Conservation (phyloP, 202 grass and related monocot genomes). For the Panicum hallii region DNA sequence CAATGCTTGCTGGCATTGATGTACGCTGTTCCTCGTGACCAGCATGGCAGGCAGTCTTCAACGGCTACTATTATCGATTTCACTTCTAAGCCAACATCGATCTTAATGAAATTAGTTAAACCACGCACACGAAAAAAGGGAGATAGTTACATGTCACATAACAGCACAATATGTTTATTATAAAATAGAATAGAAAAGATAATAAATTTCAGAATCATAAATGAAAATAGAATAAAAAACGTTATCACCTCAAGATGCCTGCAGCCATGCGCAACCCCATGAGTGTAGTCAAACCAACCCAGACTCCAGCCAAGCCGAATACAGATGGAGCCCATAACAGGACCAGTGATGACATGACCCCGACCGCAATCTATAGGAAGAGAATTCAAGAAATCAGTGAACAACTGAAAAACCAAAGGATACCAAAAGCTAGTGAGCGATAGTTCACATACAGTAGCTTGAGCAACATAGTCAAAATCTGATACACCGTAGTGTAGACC, state of each 20-base stretch:
- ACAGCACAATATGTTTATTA: constrained; percentile 22
- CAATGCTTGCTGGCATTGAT: neutral
- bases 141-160: neutral
- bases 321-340: constrained; percentile 77
- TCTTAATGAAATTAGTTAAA: neutral
- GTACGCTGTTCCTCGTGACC: neutral
- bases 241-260: constrained; percentile 75
- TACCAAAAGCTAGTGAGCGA: neutral
- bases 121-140: neutral
- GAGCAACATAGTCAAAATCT: constrained; percentile 90
- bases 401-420: neutral
- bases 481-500: constrained; percentile 92
- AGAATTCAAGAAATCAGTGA: constrained; percentile 37
- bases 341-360: constrained; percentile 75
- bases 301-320: constrained; percentile 87
- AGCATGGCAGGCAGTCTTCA: neutral
- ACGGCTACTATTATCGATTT: constrained; percentile 2
- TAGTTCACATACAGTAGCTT: constrained; percentile 71
- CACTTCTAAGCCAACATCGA: neutral
- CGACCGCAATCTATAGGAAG: constrained; percentile 77
- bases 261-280: constrained; percentile 82
- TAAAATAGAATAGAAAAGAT: constrained; percentile 16
- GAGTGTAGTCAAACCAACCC: constrained; percentile 90
- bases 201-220: constrained; percentile 6
- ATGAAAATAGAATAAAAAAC: constrained; percentile 37